phyloP scores from a whole-genome alignment of 108 stramenopile species.

The Cyclotella sp. region DNA sequence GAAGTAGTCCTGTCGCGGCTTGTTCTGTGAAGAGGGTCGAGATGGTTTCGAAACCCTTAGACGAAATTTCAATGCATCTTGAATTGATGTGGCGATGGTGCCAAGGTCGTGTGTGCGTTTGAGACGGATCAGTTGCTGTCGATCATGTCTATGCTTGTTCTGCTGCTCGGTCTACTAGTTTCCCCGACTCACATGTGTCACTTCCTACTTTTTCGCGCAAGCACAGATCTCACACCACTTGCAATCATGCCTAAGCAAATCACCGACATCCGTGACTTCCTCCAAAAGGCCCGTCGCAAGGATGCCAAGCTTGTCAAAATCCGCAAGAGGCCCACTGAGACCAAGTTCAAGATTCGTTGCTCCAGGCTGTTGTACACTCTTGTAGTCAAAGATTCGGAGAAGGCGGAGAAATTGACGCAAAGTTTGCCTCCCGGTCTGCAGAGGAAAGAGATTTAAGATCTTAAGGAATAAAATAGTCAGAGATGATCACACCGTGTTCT shows the following conservation, averaged over 20 bases:
- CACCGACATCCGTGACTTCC: conserved; percentile 95
- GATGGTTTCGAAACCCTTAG: background rate
- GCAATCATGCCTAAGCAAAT: conserved; percentile 93
- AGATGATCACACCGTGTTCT: no score
- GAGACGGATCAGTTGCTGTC: no score
- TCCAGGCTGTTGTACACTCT: conserved; percentile 96
- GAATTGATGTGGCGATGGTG: no score
- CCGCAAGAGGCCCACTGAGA: conserved; percentile 86
- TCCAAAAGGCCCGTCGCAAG: conserved; percentile 92
- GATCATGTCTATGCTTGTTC: background rate
- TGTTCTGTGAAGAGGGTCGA: background rate
- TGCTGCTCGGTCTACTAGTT: background rate
- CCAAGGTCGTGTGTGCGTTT: no score
- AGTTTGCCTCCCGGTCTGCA: conserved; percentile 95
- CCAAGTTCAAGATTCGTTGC: conserved; percentile 99
- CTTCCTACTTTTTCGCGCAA: background rate
- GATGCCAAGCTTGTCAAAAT: conserved; percentile 99
- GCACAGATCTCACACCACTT: conserved; percentile 5
- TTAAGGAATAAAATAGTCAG: background rate
- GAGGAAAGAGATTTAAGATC: conserved; percentile 88
- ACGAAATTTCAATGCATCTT: no score
- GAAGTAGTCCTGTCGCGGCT: background rate
- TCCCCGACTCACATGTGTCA: background rate
- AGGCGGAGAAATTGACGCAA: conserved; percentile 99
- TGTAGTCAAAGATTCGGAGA: conserved; percentile 92